These are phyloP conservation scores for Trichopus zeylanicus DNA, from an alignment of 116 monocot species.

Conservation along the genomic window DNA sequence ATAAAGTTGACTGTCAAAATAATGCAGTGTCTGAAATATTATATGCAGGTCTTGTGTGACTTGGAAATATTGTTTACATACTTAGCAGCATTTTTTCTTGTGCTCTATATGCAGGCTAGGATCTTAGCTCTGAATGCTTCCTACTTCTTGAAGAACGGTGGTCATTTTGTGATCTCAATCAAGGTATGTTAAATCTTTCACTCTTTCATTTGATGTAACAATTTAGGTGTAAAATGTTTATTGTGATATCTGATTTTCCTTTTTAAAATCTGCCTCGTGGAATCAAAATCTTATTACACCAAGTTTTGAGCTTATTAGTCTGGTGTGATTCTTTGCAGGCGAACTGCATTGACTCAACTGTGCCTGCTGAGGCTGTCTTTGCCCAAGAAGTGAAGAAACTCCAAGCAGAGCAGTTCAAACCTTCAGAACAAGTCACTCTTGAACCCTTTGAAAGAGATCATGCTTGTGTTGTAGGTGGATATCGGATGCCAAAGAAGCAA, in stretches of 20 bases:
- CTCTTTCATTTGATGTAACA: too few relatives aligned
- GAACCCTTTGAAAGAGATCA: constrained; percentile 92
- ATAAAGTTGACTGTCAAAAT: too few relatives aligned
- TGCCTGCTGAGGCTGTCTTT: constrained; percentile 84
- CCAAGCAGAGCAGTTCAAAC: constrained; percentile 90
- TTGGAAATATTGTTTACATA: not conserved
- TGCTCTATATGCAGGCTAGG: constrained; percentile 53
- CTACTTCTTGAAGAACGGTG: constrained; percentile 78
- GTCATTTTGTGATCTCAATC: constrained; percentile 91
- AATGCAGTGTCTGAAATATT: too few relatives aligned
- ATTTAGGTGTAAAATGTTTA: too few relatives aligned
- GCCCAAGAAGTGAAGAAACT: constrained; percentile 87
- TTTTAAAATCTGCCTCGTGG: too few relatives aligned
- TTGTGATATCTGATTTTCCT: too few relatives aligned
- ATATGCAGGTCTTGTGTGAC: not conserved
- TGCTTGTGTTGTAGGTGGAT: constrained; percentile 93
- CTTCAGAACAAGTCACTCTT: constrained; percentile 77
- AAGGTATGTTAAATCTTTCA: constrained; percentile 62
- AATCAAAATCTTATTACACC: not conserved
- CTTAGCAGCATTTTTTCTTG: not conserved
- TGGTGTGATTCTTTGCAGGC: constrained; percentile 28
- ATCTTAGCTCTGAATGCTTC: constrained; percentile 86
- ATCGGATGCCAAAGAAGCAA: constrained; percentile 81
- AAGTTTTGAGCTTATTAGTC: too few relatives aligned
- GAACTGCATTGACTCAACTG: constrained; percentile 90